Evolutionary conservation across 2,329 filamentous ascomycete species (phyloP).

Genomic region (Dactylonectria estremocensis): DNA sequence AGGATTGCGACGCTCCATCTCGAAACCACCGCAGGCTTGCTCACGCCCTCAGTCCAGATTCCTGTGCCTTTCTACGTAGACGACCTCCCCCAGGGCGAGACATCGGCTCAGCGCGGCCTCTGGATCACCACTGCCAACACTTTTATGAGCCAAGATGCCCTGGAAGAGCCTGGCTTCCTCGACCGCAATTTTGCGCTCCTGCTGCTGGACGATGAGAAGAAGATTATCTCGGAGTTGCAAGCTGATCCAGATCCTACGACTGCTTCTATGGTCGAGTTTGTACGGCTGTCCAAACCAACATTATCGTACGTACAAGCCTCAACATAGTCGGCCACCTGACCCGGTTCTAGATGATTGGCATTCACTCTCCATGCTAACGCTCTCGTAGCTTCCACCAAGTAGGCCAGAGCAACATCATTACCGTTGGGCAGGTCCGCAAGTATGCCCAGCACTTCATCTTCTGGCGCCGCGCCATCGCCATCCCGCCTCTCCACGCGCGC

Average conservation of each 20-base stretch:
- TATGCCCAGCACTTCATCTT: conserved; percentile 95
- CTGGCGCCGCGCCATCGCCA: conserved; percentile 93
- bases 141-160: conserved; percentile 77
- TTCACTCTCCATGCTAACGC: conserved; percentile 15
- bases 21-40: conserved; percentile 71
- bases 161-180: conserved; percentile 77
- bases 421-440: conserved; percentile 85
- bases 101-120: conserved; percentile 80
- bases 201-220: conserved; percentile 85
- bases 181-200: conserved; percentile 91
- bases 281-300: conserved; percentile 80
- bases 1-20: conserved; percentile 89
- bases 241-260: conserved; percentile 83
- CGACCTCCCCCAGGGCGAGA: conserved; percentile 78
- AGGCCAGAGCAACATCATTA: conserved; percentile 79
- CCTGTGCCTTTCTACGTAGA: conserved; percentile 78
- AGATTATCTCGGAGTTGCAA: conserved; percentile 81
- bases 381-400: conserved; percentile 75
- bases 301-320: conserved; percentile 66
- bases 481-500: conserved; percentile 89
- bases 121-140: conserved; percentile 92
- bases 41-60: conserved; percentile 76
- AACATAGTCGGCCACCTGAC: not conserved
- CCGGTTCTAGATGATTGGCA: not conserved
- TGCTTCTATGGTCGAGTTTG: conserved; percentile 84